Evolutionary conservation across 2,329 filamentous ascomycete genomes (phyloP).

Genomic region (Paradendryphiella salina): DNA sequence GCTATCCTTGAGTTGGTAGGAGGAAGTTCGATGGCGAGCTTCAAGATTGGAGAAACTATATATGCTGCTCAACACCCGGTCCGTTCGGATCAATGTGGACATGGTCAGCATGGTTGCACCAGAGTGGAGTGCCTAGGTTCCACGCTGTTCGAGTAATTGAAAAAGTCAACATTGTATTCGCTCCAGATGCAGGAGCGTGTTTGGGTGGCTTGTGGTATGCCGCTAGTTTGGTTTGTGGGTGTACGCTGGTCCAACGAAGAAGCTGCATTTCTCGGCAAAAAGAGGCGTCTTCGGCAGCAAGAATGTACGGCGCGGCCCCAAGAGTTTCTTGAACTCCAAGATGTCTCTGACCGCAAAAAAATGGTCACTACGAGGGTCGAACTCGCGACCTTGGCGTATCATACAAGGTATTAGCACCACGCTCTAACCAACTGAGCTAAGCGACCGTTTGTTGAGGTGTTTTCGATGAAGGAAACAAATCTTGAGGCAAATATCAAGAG

Average conservation of each 20-base stretch:
- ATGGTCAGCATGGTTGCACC: background rate
- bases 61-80: too few relatives aligned
- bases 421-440: conserved; percentile 23
- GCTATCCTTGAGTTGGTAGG: conserved; percentile 3
- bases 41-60: fast-evolving
- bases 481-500: background rate
- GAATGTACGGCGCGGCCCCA: background rate
- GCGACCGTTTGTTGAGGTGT: conserved; percentile 14
- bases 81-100: background rate
- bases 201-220: too few relatives aligned
- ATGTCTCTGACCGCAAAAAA: conserved; percentile 5
- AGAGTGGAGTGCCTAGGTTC: too few relatives aligned
- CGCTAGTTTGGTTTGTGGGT: background rate
- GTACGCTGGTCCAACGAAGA: background rate
- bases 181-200: too few relatives aligned
- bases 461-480: conserved; percentile 1
- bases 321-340: background rate
- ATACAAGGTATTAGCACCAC: conserved; percentile 20
- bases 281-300: background rate
- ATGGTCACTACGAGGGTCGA: conserved; percentile 22
- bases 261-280: background rate
- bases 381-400: conserved; percentile 20
- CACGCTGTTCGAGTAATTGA: too few relatives aligned
- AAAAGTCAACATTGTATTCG: too few relatives aligned
- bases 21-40: conserved; percentile 1